phyloP scores from a whole-genome alignment of 352 stramenopile genomes.

The Sclerospora graminicola region DNA sequence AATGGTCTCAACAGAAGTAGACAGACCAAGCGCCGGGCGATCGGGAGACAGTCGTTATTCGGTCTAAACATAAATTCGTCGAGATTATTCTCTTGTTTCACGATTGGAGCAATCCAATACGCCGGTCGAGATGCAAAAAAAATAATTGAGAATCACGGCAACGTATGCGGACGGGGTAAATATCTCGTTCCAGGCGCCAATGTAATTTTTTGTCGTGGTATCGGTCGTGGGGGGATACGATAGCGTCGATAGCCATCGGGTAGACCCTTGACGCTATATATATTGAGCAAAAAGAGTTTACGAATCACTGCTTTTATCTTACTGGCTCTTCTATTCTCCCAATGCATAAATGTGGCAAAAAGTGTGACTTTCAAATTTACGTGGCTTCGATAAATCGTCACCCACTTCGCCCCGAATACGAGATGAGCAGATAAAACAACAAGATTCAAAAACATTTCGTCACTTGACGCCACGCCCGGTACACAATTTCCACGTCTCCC shows the following conservation, averaged over 20 bases:
- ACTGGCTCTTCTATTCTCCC: no score
- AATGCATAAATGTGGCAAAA: no score
- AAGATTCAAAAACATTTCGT: no score
- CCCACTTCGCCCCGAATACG: no score
- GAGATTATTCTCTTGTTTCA: constrained; percentile 50
- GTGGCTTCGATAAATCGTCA: no score
- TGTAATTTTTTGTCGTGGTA: constrained; percentile 57
- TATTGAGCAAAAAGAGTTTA: no score
- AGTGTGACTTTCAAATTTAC: no score
- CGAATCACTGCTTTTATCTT: no score
- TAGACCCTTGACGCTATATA: constrained; percentile 54
- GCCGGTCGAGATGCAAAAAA: constrained; percentile 63
- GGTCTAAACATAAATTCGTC: constrained; percentile 57
- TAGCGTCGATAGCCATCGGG: constrained; percentile 57
- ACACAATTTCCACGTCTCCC: no score
- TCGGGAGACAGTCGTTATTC: constrained; percentile 50
- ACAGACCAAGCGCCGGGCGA: constrained; percentile 45
- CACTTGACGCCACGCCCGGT: no score
- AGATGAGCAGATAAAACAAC: no score
- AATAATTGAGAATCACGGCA: constrained; percentile 56
- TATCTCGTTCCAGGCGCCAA: constrained; percentile 62
- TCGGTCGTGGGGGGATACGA: constrained; percentile 59
- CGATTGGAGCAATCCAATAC: constrained; percentile 49
- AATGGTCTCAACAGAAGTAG: constrained; percentile 46
- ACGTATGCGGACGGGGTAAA: constrained; percentile 51